Percentiles rank a stretch among this genome's conserved stretches.
Evolutionary conservation across 2,329 filamentous ascomycete species (phyloP).

Genomic region (Trichoderma sp.): DNA sequence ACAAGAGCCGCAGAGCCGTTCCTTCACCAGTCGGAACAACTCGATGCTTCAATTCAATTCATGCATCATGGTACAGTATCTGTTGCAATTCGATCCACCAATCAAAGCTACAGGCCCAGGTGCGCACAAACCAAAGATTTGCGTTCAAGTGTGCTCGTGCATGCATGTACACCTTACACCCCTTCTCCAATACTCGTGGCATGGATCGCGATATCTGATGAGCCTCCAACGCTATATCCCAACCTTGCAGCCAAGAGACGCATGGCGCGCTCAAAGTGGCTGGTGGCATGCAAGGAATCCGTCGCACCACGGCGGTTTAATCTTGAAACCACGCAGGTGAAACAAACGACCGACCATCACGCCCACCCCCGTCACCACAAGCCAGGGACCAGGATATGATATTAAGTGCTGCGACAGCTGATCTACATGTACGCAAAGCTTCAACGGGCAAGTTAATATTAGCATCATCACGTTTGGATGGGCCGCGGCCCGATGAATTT

Average conservation of each 20-base stretch:
- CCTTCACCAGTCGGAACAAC: background rate
- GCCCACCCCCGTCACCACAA: background rate
- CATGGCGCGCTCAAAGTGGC: slow-evolving; percentile 9
- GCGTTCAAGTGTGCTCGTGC: background rate
- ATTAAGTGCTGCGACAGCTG: slow-evolving; percentile 8
- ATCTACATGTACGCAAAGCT: background rate
- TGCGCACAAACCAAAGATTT: background rate
- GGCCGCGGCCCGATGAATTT: background rate
- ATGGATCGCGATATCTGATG: slow-evolving; percentile 19
- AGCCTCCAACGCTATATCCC: slow-evolving; percentile 7
- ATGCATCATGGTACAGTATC: background rate
- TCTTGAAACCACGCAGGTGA: slow-evolving; percentile 17
- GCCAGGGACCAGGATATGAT: background rate
- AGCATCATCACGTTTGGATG: background rate
- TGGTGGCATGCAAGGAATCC: slow-evolving; percentile 11
- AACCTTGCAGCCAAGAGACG: slow-evolving; percentile 3
- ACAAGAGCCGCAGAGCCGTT: background rate
- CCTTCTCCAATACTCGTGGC: background rate
- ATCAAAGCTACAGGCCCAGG: background rate
- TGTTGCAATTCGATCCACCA: background rate
- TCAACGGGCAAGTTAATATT: background rate
- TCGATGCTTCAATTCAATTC: background rate
- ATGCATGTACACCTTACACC: background rate
- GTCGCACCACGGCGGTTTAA: slow-evolving; percentile 4
- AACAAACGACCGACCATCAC: slow-evolving; percentile 15